Percentiles rank a stretch among this genome's conserved stretches.
Evolutionary conservation across 139 green algal genomes (phyloP).

Genomic region (Zygnema circumcarinatum): DNA sequence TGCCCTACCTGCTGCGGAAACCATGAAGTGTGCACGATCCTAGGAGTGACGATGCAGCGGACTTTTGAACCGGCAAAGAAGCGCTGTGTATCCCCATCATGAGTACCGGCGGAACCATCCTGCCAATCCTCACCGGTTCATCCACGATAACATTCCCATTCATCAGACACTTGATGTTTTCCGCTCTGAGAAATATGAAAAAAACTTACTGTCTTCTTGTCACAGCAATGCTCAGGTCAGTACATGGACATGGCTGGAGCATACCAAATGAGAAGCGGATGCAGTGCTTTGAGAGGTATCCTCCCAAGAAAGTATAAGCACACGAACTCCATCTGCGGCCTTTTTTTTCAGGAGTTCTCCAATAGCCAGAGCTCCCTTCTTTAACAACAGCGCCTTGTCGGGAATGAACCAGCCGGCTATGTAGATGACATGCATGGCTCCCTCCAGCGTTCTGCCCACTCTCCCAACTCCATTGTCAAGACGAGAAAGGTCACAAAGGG

Average conservation of each 20-base stretch:
- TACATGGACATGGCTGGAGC: too few relatives aligned
- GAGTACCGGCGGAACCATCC: conserved; percentile 68
- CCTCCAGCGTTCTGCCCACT: conserved; percentile 48
- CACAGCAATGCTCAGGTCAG: too few relatives aligned
- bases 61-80: conserved; percentile 70
- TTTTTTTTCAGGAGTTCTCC: conserved; percentile 70
- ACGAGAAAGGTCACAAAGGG: too few relatives aligned
- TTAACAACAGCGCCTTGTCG: conserved; percentile 61
- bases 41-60: conserved; percentile 56
- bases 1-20: conserved; percentile 3
- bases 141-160: too few relatives aligned
- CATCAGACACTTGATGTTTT: too few relatives aligned
- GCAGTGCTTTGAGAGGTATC: too few relatives aligned
- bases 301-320: conserved; percentile 29
- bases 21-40: conserved; percentile 15
- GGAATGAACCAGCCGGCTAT: conserved; percentile 71
- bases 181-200: too few relatives aligned
- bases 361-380: conserved; percentile 33
- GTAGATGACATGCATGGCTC: conserved; percentile 68
- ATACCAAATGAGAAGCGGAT: too few relatives aligned
- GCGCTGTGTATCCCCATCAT: conserved; percentile 68
- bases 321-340: neutral
- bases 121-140: neutral
- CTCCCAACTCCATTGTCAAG: neutral
- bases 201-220: too few relatives aligned